A percentile compares a stretch with the other conserved stretches of the same genome.
Conservation (phyloP, 306 rosid genomes). For the Cucurbita pepo region DNA sequence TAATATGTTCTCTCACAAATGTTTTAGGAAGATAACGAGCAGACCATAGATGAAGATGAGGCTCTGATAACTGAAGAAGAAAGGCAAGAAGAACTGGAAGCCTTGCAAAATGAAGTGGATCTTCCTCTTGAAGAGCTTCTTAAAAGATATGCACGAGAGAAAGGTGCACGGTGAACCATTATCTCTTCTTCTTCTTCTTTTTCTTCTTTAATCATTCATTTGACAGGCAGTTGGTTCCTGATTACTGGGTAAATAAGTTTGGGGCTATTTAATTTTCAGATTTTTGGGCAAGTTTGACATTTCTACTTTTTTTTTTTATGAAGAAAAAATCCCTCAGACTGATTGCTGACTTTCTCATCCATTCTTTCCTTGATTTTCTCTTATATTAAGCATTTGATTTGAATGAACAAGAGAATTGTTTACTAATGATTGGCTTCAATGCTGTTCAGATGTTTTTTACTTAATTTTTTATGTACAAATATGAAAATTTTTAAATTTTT, state of each 20-base stretch:
- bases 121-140: constrained; percentile 90
- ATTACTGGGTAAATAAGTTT: not conserved
- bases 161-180: constrained; percentile 31
- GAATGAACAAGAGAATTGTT: not conserved
- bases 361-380: not conserved
- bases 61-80: constrained; percentile 69
- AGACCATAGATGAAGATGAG: constrained; percentile 79
- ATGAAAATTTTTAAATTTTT: no score
- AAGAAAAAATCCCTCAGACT: not conserved
- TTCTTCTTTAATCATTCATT: not conserved
- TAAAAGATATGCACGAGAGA: constrained; percentile 42
- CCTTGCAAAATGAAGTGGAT: constrained; percentile 71
- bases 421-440: not conserved
- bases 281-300: not conserved
- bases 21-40: constrained; percentile 92
- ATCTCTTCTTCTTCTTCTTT: not conserved
- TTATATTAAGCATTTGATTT: not conserved
- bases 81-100: constrained; percentile 74
- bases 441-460: not conserved
- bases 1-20: constrained; percentile 17
- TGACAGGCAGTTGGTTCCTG: not conserved
- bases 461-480: not conserved
- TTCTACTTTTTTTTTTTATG: not conserved
- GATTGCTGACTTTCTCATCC: not conserved
- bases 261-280: not conserved